Base-by-base conservation (phyloP, 352 stramenopile genomes). In the Globisporangium perplexum region DNA sequence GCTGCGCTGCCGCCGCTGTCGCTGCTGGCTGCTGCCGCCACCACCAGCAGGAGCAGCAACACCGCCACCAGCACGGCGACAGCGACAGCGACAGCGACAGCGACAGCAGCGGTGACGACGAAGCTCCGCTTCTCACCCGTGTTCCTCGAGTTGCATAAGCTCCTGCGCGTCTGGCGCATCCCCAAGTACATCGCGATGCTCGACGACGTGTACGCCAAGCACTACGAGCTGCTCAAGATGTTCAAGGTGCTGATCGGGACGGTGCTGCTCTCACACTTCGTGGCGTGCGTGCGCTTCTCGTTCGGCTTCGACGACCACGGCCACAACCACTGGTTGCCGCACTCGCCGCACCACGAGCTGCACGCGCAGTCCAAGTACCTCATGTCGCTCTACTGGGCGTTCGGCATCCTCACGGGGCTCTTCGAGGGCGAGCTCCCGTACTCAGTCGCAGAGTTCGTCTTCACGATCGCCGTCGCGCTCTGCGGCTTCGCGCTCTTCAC, bases 401-500 rank as follows among this genome's bases (percentile, higher is more conserved):
- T 88, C 23, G 75, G 75, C 2, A 26, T 89, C 4, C 59, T 89
- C n/a, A 74, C 75, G 1, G 75, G 78, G 0, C 49, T 74, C 1
- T 80, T 76, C 12, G 77, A 88, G 43, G 80, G 69, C 2, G 65
- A 65, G 24, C 43, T 83, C n/a, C 73, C 73, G 7, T 53, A 63
- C 2, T 47, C 38, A 0, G 64, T 71, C 20, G 7, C 44, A 0
- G 66, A 88, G 47, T 75, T 84, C 53, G 50, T 55, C 15, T 88
- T 87, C 39, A 77, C 69, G 0, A 51, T 87, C 47, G 33, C 57
- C 15, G 77, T 85, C 0, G 47, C 71, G n/a, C 52, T 88, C 22
- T 50, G 67, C 5, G 80, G 80, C 0, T 82, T 89, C 33, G 47
- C 69, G 26, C 61, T 90, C 6, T 88, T 88, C 41, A 66, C 79